These are phyloP conservation scores for Penicillium sp. DNA, from an alignment of 2,329 filamentous ascomycete species.

Conservation along the genomic window DNA sequence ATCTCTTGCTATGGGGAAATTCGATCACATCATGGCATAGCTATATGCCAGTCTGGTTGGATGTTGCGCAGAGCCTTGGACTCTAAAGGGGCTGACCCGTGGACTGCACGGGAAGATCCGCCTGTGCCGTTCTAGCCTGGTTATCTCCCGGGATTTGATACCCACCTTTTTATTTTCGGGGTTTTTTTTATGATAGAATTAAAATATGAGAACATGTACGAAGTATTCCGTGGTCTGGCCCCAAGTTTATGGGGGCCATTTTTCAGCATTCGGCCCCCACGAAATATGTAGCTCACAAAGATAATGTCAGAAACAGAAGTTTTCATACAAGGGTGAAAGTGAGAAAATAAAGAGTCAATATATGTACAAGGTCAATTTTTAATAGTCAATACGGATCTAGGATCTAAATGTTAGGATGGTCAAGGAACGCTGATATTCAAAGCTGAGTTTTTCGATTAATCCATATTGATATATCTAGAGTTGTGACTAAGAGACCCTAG, in stretches of 20 bases:
- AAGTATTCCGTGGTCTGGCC: background rate
- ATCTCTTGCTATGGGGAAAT: background rate
- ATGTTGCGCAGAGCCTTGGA: background rate
- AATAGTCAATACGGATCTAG: background rate
- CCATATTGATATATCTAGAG: no score
- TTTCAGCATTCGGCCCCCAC: background rate
- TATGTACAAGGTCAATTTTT: no score
- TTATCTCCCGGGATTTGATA: background rate
- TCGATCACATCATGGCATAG: background rate
- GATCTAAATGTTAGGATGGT: background rate
- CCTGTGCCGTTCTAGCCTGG: background rate
- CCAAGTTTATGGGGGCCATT: background rate
- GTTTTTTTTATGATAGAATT: background rate
- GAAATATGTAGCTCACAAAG: background rate
- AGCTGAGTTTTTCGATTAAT: background rate
- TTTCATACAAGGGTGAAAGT: background rate
- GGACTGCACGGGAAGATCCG: conserved; percentile 5
- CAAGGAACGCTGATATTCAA: background rate
- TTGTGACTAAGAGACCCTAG: background rate
- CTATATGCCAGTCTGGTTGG: background rate
- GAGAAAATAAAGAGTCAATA: background rate
- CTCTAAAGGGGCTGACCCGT: background rate
- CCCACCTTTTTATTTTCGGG: background rate
- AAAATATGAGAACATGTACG: background rate
- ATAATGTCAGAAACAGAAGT: background rate